phyloP scores from a whole-genome alignment of 2,329 filamentous ascomycete genomes.

The Aspergillus quadrilineatus region DNA sequence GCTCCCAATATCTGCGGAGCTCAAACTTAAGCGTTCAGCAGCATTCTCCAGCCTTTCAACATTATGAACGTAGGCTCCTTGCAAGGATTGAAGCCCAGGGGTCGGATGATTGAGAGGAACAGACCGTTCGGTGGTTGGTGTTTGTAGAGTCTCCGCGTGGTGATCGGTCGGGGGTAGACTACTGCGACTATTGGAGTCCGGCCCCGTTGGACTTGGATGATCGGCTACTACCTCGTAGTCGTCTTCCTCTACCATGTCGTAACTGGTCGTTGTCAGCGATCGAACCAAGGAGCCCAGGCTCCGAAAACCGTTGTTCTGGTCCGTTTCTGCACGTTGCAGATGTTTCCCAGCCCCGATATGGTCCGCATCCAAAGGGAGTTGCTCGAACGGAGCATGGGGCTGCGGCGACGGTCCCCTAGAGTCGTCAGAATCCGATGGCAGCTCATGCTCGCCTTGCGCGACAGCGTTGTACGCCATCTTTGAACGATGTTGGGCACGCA shows the following conservation, averaged over 20 bases:
- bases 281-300: conserved; percentile 37
- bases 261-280: conserved; percentile 40
- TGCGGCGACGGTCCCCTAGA: conserved; percentile 34
- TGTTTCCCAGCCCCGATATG: conserved; percentile 31
- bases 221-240: conserved; percentile 43
- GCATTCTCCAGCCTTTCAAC: conserved; percentile 50
- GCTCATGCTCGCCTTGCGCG: conserved; percentile 42
- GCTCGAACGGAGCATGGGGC: conserved; percentile 28
- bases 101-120: conserved; percentile 49
- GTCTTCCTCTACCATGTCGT: conserved; percentile 49
- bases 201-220: conserved; percentile 20
- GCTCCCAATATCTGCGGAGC: conserved; percentile 45
- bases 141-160: conserved; percentile 27
- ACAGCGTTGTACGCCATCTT: conserved; percentile 47
- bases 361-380: conserved; percentile 32
- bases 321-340: conserved; percentile 30
- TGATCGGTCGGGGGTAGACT: conserved; percentile 5
- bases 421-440: conserved; percentile 37
- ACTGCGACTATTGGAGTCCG: conserved; percentile 22
- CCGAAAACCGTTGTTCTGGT: conserved; percentile 25
- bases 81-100: conserved; percentile 50
- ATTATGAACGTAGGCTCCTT: conserved; percentile 52
- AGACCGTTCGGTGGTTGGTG: conserved; percentile 42
- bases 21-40: conserved; percentile 50
- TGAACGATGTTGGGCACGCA: conserved; percentile 7